Evolutionary conservation across 805 yeast species (phyloP).

Genomic region (Peterozyma toletana): DNA sequence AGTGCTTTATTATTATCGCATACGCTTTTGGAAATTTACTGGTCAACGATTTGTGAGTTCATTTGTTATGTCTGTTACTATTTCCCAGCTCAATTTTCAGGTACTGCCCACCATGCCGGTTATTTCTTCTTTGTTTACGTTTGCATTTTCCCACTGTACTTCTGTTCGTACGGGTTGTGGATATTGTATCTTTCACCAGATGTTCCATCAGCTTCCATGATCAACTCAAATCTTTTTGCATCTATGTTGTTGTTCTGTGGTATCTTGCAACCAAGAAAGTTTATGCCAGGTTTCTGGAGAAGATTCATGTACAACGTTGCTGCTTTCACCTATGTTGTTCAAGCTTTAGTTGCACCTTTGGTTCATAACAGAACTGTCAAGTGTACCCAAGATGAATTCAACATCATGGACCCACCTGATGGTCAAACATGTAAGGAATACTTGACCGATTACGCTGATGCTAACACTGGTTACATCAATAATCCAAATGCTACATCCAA

Average conservation of each 20-base stretch:
- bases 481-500: conserved; percentile 19
- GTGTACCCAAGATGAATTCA: conserved; percentile 43
- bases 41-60: conserved; percentile 34
- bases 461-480: conserved; percentile 32
- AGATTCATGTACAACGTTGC: conserved; percentile 55
- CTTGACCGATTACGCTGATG: conserved; percentile 22
- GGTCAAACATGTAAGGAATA: conserved; percentile 40
- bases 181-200: conserved; percentile 35
- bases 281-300: conserved; percentile 32
- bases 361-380: conserved; percentile 43
- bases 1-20: conserved; percentile 32
- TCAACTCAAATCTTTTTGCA: conserved; percentile 29
- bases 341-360: conserved; percentile 41
- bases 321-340: conserved; percentile 57
- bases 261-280: conserved; percentile 28
- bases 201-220: conserved; percentile 27
- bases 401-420: conserved; percentile 42
- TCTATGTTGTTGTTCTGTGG: conserved; percentile 22
- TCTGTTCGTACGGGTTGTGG: conserved; percentile 45
- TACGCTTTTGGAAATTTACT: conserved; percentile 37
- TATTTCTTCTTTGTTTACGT: conserved; percentile 37
- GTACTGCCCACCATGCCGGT: conserved; percentile 41
- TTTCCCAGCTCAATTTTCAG: conserved; percentile 27
- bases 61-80: conserved; percentile 47
- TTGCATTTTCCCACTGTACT: conserved; percentile 42